Conservation (phyloP, 495 filamentous ascomycete genomes). For the Sabuloglossum arenarium region DNA sequence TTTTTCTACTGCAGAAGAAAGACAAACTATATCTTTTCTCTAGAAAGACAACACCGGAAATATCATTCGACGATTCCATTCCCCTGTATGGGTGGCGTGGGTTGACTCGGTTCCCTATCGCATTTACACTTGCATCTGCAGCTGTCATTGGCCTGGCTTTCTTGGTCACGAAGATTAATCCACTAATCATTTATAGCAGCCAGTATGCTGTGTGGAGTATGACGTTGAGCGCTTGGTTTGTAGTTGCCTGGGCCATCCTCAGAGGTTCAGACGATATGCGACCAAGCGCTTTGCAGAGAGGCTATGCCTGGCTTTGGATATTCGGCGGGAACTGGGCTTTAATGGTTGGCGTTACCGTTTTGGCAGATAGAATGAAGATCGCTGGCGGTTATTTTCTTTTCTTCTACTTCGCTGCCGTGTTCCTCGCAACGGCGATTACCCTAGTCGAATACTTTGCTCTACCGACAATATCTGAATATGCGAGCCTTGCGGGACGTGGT, state of each 20-base stretch:
- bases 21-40: constrained; percentile 75
- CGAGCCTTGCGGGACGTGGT: constrained; percentile 9
- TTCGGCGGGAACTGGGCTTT: constrained; percentile 52
- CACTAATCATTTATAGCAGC: constrained; percentile 69
- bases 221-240: constrained; percentile 66
- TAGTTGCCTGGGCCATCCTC: constrained; percentile 65
- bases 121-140: constrained; percentile 45
- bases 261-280: constrained; percentile 59
- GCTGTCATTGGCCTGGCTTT: constrained; percentile 54
- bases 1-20: constrained; percentile 38
- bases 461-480: constrained; percentile 47
- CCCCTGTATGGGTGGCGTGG: constrained; percentile 58
- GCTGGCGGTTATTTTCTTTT: constrained; percentile 67
- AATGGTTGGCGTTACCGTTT: constrained; percentile 51
- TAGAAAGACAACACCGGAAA: constrained; percentile 31
- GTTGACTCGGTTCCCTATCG: constrained; percentile 64
- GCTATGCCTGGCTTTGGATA: constrained; percentile 68
- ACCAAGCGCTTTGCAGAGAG: constrained; percentile 69
- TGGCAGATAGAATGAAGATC: constrained; percentile 47
- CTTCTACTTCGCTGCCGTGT: constrained; percentile 55
- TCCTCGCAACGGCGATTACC: constrained; percentile 49
- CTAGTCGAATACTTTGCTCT: constrained; percentile 64
- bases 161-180: constrained; percentile 63
- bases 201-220: constrained; percentile 70
- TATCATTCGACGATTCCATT: constrained; percentile 35